Conservation (phyloP, 331 rosid species). For the Malus hybrid region DNA sequence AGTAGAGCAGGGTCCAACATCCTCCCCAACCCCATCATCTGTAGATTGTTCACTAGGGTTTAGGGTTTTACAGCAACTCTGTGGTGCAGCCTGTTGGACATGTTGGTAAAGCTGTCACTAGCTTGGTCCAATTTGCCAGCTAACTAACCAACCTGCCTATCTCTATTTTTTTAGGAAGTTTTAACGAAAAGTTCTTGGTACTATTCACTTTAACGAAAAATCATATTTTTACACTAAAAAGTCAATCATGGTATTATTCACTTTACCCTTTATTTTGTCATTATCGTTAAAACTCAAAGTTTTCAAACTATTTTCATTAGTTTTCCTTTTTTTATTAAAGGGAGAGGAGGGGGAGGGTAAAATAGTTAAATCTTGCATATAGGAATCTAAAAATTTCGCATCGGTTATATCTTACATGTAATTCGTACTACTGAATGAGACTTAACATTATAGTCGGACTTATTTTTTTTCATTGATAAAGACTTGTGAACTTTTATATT, state of each 20-base stretch:
- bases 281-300: no score
- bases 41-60: neutral
- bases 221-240: no score
- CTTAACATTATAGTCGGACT: no score
- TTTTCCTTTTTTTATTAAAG: neutral
- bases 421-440: no score
- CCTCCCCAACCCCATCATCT: neutral
- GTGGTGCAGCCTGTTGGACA: neutral
- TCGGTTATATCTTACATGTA: no score
- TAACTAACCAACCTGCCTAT: neutral
- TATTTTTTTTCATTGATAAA: neutral
- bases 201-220: no score
- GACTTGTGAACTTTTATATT: neutral
- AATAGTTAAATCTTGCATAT: neutral
- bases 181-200: no score
- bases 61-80: neutral
- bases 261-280: no score
- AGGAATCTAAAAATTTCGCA: no score
- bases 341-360: neutral
- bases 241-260: no score
- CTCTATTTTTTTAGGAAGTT: neutral
- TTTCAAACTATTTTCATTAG: no score
- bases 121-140: neutral
- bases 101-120: slow-evolving; percentile 4
- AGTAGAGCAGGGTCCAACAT: neutral